Percentiles rank a stretch among this genome's conserved stretches.
phyloP scores from a whole-genome alignment of 1,139 yeast species.

The Zygoascus meyerae region DNA sequence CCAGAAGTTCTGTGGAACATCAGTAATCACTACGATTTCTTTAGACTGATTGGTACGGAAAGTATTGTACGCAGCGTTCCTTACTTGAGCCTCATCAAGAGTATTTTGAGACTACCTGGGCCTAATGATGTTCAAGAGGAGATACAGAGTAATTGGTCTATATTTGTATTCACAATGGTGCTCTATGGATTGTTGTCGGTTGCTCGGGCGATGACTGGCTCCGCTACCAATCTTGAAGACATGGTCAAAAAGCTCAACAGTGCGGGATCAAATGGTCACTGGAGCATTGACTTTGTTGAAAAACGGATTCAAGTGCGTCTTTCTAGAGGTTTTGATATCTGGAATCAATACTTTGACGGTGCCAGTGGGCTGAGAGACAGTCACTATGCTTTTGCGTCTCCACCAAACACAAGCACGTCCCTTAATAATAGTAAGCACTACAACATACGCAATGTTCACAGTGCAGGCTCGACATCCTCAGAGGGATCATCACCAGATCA shows the following conservation, averaged over 20 bases:
- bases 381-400: conserved; percentile 17
- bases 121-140: conserved; percentile 17
- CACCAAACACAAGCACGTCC: not conserved
- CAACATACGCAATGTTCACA: conserved; percentile 2
- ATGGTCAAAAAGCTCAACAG: conserved; percentile 14
- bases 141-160: conserved; percentile 21
- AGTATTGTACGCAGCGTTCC: conserved; percentile 26
- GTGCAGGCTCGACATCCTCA: conserved; percentile 1
- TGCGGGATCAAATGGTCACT: conserved; percentile 13
- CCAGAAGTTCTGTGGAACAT: conserved; percentile 31
- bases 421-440: conserved; percentile 1
- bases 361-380: conserved; percentile 21
- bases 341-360: conserved; percentile 28
- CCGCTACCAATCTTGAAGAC: conserved; percentile 16
- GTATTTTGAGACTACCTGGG: conserved; percentile 32
- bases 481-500: not conserved
- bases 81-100: conserved; percentile 28
- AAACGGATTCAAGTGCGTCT: conserved; percentile 26
- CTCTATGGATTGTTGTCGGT: conserved; percentile 30
- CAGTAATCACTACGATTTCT: conserved; percentile 26
- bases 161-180: conserved; percentile 23
- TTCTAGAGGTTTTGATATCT: conserved; percentile 30
- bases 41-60: conserved; percentile 26
- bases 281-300: conserved; percentile 21
- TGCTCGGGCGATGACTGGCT: conserved; percentile 24